Evolutionary conservation across 169 alveolate genomes (phyloP), one percentile per base, ranked within the genome.

Genomic region (Eimeria necatrix): DNA sequence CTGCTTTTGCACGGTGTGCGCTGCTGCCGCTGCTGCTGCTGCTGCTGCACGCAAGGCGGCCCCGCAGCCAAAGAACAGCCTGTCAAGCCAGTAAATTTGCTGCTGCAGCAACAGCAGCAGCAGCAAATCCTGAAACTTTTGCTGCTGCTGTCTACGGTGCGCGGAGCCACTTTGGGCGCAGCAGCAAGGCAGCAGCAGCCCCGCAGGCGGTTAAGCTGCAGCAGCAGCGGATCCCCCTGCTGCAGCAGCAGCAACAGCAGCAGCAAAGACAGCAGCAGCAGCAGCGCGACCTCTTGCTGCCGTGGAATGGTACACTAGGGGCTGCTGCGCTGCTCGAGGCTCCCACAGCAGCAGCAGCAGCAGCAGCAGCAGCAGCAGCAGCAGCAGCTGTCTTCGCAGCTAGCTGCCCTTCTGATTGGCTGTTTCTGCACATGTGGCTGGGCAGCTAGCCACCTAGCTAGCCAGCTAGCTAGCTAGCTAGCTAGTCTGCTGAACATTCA

Each of bases 191-290:
- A 61, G 73, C 6, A 61, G 24, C 6, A 61, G 6, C 73, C 73
- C n/a, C 4, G 18, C n/a, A 61, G 73, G 73, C 73, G n/a, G 73
- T n/a, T n/a, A n/a, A n/a, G n/a, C 73, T 61, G 73, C 73, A 61
- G n/a, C 73, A 61, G 73, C n/a, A 61, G 24, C 73, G n/a, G 73
- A 61, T 20, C 73, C 6, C 73, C 32, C 6, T 61, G 73, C 12
- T 6, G n/a, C 4, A 64, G 76, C 76, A 8, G 76, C 76, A 64
- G 46, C 41, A 20, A 46, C 76, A 4, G 76, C 46, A 8, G 71
- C 71, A 9, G 71, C 71, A 60, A 4, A 24, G 73, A 4, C 73
- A 4, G 12, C 73, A 18, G 22, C 73, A 7, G 73, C n/a, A n/a
- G n/a, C n/a, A n/a, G n/a, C n/a, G n/a, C n/a, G n/a, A n/a, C n/a